Base-by-base conservation (phyloP, 805 yeast species). In the Pichia nakasei region DNA sequence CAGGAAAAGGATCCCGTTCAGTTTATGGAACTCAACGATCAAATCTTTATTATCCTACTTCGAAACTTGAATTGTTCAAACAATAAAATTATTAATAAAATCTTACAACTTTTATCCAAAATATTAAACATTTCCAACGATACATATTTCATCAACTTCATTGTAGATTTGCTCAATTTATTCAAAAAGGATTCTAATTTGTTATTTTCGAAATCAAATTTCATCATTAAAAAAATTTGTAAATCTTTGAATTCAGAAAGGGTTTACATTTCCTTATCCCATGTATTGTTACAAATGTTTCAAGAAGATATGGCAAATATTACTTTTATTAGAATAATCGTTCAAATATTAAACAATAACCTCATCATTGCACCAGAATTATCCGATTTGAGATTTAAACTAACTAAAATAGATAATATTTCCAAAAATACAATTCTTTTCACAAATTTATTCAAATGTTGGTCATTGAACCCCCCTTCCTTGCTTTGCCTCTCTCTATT, bases 381-480 rank as follows among this genome's bases (percentile, higher is more conserved):
- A 40, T 63, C 76, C 0, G 69, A 70, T 2, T 69, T 93, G 49
- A 74, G 98, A 42, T 77, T 75, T 46, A 76, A 83, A 53, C 66
- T 91, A 41, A 71, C 53, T 22, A 50, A 48, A 8, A 77, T 83
- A 53, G 17, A 15, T 4, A 29, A 29, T 17, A 29, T 12, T 15
- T 9, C 3, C 13, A 12, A 11, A 65, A 91, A 51, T 32, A 50
- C 48, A n/a, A 57, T 52, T 20, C 68, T 89, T 35, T 93, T 93
- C 59, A 73, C 83, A 22, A 68, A 81, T 0, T 67, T 93, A 44
- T 93, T 91, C 64, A 80, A 78, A 55, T 80, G 94, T 46, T 93
- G 98, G 98, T 80, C 95, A 51, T 82, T 82, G 48, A 91, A 87
- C 58, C 80, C 96, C 0, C 88, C 94, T 1, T 89, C 97, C 5